Conservation (phyloP, 768 basidiomycete species). For the Russula compacta region DNA sequence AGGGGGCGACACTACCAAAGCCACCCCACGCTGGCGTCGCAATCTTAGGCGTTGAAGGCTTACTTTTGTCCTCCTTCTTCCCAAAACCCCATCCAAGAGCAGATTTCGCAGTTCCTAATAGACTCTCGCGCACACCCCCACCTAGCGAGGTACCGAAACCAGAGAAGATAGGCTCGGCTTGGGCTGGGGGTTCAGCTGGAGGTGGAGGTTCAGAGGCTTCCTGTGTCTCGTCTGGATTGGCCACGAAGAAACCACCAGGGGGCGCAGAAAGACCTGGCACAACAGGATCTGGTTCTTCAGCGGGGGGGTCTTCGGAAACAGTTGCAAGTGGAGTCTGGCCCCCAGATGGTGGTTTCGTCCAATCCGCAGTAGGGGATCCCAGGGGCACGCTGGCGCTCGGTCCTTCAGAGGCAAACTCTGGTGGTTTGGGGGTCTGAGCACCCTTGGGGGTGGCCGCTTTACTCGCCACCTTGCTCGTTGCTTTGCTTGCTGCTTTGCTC, state of each 20-base stretch:
- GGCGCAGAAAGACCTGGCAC: neutral
- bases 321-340: conserved; percentile 1
- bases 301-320: conserved; percentile 1
- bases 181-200: neutral
- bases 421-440: conserved; percentile 9
- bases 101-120: neutral
- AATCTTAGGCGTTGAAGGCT: neutral
- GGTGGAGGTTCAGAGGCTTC: too few relatives aligned
- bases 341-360: neutral
- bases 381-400: neutral
- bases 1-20: neutral
- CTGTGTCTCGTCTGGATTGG: neutral
- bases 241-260: neutral
- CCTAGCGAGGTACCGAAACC: neutral
- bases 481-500: conserved; percentile 16
- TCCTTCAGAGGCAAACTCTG: neutral
- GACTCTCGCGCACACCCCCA: neutral
- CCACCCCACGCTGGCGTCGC: conserved; percentile 1
- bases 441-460: conserved; percentile 14
- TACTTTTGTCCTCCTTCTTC: neutral
- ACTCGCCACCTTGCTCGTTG: conserved; percentile 11
- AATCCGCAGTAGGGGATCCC: neutral
- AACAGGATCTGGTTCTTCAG: neutral
- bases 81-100: conserved; percentile 8
- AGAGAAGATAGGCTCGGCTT: neutral